phyloP scores from a whole-genome alignment of 371 early-diverging fungal species.

The Mucor plumbeus region DNA sequence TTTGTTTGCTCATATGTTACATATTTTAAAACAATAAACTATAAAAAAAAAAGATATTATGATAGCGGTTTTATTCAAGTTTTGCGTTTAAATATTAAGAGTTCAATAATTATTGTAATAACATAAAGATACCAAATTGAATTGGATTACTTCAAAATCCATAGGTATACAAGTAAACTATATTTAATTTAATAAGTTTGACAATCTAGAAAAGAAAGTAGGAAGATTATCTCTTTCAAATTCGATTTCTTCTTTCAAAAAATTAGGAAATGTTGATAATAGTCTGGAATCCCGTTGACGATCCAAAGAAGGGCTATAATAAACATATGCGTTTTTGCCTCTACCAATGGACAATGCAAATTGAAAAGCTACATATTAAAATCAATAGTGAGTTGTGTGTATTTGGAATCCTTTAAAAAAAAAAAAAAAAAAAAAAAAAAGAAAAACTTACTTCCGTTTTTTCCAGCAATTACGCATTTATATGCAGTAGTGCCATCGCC shows the following conservation, averaged over 20 bases:
- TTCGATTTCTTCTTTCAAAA: conserved; percentile 18
- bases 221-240: conserved; percentile 19
- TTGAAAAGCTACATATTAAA: conserved; percentile 12
- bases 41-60: too few species aligned
- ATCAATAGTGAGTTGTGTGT: background rate
- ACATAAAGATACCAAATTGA: too few species aligned
- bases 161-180: too few species aligned
- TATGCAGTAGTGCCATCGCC: conserved; percentile 6
- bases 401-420: too few species aligned
- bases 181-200: background rate
- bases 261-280: conserved; percentile 18
- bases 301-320: conserved; percentile 23
- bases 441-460: conserved; percentile 26
- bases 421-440: background rate
- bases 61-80: too few species aligned
- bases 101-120: too few species aligned
- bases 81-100: too few species aligned
- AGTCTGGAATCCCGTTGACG: conserved; percentile 13
- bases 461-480: conserved; percentile 25
- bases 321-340: conserved; percentile 9
- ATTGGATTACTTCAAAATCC: too few species aligned
- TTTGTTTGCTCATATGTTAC: too few species aligned
- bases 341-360: conserved; percentile 18
- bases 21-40: too few species aligned
- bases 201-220: conserved; percentile 14